These are phyloP conservation scores for Lizonia empirigonia DNA, from an alignment of 2,329 filamentous ascomycete genomes.

Conservation along the genomic window DNA sequence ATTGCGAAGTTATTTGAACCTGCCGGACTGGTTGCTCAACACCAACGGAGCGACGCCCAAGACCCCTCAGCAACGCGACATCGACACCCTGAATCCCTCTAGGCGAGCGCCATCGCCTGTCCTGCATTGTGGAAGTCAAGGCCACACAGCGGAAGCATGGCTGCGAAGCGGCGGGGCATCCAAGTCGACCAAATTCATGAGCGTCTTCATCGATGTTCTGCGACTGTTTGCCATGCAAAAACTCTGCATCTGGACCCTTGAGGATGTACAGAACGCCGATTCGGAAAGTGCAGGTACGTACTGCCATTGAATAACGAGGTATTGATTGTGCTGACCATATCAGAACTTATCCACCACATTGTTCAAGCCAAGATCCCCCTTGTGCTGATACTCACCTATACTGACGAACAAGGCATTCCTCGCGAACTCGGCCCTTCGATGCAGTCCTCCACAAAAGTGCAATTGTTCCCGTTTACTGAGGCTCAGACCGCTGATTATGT, in stretches of 20 bases:
- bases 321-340: not conserved
- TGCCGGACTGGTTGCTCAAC: constrained; percentile 68
- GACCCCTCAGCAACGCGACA: constrained; percentile 34
- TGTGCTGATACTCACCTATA: constrained; percentile 67
- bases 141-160: constrained; percentile 53
- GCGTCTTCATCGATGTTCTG: constrained; percentile 84
- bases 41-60: constrained; percentile 29
- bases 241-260: constrained; percentile 85
- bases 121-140: constrained; percentile 45
- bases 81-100: constrained; percentile 19
- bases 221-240: constrained; percentile 81
- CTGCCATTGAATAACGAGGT: not conserved
- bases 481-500: constrained; percentile 83
- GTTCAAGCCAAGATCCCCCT: constrained; percentile 79
- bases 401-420: constrained; percentile 49
- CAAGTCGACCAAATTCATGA: constrained; percentile 75
- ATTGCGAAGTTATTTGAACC: constrained; percentile 62
- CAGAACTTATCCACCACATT: constrained; percentile 79
- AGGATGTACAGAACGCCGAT: constrained; percentile 90
- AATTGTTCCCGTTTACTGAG: constrained; percentile 75
- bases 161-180: constrained; percentile 52
- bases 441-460: constrained; percentile 64
- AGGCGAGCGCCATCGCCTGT: constrained; percentile 43
- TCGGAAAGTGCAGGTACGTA: constrained; percentile 69
- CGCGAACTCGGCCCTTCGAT: constrained; percentile 48